Evolutionary conservation across 331 rosid species (phyloP).

Genomic region (Ulmus americana): DNA sequence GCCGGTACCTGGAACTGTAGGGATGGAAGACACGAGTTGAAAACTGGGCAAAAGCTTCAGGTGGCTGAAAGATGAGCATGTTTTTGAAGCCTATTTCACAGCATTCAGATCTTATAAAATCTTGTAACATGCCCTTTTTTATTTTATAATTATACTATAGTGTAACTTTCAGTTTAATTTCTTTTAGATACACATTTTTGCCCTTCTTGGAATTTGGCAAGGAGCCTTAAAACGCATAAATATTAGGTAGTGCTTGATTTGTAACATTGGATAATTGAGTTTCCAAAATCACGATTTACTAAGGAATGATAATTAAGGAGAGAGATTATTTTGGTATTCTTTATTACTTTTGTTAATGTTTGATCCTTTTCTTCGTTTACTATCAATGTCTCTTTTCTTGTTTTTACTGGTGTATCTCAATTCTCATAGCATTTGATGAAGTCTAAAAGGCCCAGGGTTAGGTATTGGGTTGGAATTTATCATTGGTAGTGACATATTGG

Average conservation of each 20-base stretch:
- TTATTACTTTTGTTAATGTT: not conserved
- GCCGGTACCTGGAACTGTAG: not conserved
- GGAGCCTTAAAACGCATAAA: constrained; percentile 3
- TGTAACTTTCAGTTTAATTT: not conserved
- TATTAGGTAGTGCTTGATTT: constrained; percentile 9
- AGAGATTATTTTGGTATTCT: not conserved
- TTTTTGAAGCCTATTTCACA: constrained; percentile 1
- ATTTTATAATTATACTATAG: too few relatives aligned
- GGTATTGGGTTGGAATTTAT: too few relatives aligned
- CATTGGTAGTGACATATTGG: too few relatives aligned
- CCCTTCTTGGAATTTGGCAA: not conserved
- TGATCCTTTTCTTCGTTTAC: not conserved
- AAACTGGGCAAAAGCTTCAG: not conserved
- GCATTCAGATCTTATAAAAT: not conserved
- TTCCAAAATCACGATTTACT: not conserved
- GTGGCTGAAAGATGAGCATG: not conserved
- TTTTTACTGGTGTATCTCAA: too few relatives aligned
- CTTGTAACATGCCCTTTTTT: constrained; percentile 6
- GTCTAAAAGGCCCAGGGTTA: too few relatives aligned
- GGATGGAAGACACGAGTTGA: constrained; percentile 6
- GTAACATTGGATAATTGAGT: constrained; percentile 16
- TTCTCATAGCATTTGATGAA: too few relatives aligned
- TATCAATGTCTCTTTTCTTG: not conserved
- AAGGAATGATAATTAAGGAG: not conserved
- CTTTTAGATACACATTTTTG: not conserved